phyloP scores from a whole-genome alignment of 306 rosid genomes.

The Prosopis cineraria region DNA sequence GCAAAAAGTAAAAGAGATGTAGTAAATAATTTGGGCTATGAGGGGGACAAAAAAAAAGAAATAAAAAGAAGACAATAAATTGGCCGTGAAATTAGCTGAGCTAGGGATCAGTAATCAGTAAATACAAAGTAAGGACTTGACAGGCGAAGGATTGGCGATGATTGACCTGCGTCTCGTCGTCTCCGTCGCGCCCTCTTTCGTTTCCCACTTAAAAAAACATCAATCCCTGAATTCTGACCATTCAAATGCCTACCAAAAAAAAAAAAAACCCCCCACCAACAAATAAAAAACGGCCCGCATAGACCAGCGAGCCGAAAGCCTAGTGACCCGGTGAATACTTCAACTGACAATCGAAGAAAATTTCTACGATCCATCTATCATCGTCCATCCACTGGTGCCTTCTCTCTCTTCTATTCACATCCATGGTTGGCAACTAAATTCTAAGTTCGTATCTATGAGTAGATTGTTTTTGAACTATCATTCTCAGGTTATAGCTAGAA shows the following conservation, averaged over 20 bases:
- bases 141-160: conserved; percentile 40
- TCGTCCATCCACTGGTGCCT: conserved; percentile 7
- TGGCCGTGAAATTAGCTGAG: conserved; percentile 41
- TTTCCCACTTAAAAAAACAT: conserved; percentile 19
- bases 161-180: conserved; percentile 55
- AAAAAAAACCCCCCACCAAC: too few relatives aligned
- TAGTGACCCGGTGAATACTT: conserved; percentile 2
- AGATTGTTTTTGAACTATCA: background rate
- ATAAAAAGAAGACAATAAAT: conserved; percentile 32
- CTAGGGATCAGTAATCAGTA: conserved; percentile 43
- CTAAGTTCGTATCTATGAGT: background rate
- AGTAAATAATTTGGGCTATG: conserved; percentile 28
- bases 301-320: conserved; percentile 3
- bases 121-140: conserved; percentile 48
- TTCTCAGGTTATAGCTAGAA: conserved; percentile 35
- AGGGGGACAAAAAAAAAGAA: conserved; percentile 29
- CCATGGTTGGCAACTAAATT: conserved; percentile 14
- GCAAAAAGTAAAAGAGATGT: conserved; percentile 9
- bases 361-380: conserved; percentile 3
- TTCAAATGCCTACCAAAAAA: conserved; percentile 48
- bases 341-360: background rate
- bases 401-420: background rate
- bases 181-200: conserved; percentile 35
- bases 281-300: background rate
- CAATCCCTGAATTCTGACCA: conserved; percentile 37